Evolutionary conservation across 768 basidiomycete species (phyloP), one percentile per base, ranked within the genome.

Genomic region (Chalciporus pseudorubinellus): DNA sequence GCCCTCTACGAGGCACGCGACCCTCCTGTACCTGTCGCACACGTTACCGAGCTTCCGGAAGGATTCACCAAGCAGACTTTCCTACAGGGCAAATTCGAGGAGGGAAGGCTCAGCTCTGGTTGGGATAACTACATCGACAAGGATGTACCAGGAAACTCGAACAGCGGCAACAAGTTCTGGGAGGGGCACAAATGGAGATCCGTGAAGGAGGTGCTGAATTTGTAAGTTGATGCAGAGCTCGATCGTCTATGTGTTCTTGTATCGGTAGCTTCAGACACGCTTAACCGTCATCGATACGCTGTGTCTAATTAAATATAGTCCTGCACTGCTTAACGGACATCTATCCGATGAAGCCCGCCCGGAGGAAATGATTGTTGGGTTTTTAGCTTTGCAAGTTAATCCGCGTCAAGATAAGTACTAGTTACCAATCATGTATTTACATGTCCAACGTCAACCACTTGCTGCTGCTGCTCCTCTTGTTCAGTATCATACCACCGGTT

Each of bases 101-200:
- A 66, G 33, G 71, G 71, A n/a, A 59, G 55, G 21, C 40, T 58
- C 13, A 72, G 70, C 47, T 60, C 68, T 6, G 71, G 71, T 8
- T 72, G 70, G 72, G 62, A 72, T 36, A 60, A 67, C 51, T 60
- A 42, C 22, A 33, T 34, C 24, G 61, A 64, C 52, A 59, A 56
- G 38, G 72, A 72, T 31, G 50, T 69, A 10, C 60, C 55, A 13
- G 70, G 69, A 36, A 54, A 55, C 26, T 68, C 69, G 9, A 53
- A 60, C 12, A 69, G 67, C 21, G 65, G 63, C 7, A 72, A 73
- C 52, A 53, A 58, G 48, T 39, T 48, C 4, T 72, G 70, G 69
- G 63, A 56, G 19, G 70, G 72, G 34, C 72, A 71, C 46, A 24
- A 57, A 39, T 71, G 70, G 70, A 61, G 40, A 44, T 58, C 63